phyloP scores from a whole-genome alignment of 805 yeast genomes.

The Komagataella pseudopastoris region DNA sequence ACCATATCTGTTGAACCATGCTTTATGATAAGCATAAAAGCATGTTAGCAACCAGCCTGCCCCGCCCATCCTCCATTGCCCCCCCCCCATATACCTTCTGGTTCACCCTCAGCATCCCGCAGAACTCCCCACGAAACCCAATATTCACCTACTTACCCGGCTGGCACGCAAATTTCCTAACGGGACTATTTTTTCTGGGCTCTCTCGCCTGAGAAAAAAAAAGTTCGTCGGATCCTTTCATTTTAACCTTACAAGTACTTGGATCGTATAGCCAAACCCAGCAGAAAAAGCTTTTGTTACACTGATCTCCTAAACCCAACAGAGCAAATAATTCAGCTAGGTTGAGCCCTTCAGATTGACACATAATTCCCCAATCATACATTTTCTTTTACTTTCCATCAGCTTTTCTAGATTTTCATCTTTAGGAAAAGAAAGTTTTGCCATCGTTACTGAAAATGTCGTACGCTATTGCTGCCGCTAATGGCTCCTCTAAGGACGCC shows the following conservation, averaged over 20 bases:
- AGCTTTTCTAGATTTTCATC: background rate
- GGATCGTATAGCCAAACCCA: background rate
- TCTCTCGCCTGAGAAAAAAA: background rate
- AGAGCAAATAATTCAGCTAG: background rate
- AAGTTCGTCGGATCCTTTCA: background rate
- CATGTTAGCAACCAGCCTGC: background rate
- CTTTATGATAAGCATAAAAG: no score
- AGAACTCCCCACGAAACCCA: background rate
- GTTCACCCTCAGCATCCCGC: background rate
- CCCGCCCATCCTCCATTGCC: background rate
- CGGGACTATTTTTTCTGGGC: background rate
- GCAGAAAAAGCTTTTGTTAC: background rate
- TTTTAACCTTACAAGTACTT: background rate
- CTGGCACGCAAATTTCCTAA: background rate
- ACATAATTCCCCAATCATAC: background rate
- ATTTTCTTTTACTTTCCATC: background rate
- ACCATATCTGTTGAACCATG: background rate
- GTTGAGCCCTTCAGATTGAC: background rate
- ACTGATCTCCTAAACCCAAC: background rate
- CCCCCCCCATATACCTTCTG: background rate
- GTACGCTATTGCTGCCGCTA: slow-evolving; percentile 13
- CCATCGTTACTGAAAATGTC: slow-evolving; percentile 2
- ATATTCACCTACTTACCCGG: background rate
- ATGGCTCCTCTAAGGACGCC: slow-evolving; percentile 10
- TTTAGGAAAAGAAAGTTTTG: background rate